Evolutionary conservation across 2,329 filamentous ascomycete species (phyloP).

Genomic region (Talaromyces pinophilus): DNA sequence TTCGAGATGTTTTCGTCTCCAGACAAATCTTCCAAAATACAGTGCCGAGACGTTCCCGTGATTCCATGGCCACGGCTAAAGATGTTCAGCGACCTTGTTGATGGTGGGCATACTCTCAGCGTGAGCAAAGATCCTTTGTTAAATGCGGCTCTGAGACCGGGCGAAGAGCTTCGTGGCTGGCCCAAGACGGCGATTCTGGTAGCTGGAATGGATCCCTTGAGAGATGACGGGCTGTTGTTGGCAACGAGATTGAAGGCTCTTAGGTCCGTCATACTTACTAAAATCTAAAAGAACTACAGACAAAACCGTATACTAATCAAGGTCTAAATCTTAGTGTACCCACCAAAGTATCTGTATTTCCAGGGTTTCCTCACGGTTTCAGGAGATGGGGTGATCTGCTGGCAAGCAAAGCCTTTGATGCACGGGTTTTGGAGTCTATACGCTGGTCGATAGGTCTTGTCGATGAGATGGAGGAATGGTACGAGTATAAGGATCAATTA

Average conservation of each 20-base stretch:
- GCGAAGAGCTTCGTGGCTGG: background rate
- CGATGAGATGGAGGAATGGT: conserved; percentile 2
- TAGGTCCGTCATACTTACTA: background rate
- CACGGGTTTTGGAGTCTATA: background rate
- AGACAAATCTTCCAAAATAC: background rate
- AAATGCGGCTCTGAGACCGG: background rate
- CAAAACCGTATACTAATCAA: background rate
- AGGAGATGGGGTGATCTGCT: conserved; percentile 11
- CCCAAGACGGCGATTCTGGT: conserved; percentile 9
- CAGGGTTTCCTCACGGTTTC: conserved; percentile 11
- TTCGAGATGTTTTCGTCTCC: background rate
- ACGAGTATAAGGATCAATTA: background rate
- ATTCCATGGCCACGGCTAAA: conserved; percentile 13
- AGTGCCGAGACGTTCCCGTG: conserved; percentile 15
- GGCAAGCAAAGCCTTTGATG: conserved; percentile 4
- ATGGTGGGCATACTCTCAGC: background rate
- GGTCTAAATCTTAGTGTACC: background rate
- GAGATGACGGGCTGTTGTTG: conserved; percentile 11
- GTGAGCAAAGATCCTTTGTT: background rate
- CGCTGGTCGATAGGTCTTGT: conserved; percentile 1
- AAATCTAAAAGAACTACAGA: too few relatives aligned
- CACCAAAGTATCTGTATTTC: conserved; percentile 11
- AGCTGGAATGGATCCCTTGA: conserved; percentile 15
- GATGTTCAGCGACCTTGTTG: conserved; percentile 10
- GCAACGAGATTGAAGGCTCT: conserved; percentile 5